Conservation (phyloP, 495 filamentous ascomycete species). For the Neurospora tetrasperma region DNA sequence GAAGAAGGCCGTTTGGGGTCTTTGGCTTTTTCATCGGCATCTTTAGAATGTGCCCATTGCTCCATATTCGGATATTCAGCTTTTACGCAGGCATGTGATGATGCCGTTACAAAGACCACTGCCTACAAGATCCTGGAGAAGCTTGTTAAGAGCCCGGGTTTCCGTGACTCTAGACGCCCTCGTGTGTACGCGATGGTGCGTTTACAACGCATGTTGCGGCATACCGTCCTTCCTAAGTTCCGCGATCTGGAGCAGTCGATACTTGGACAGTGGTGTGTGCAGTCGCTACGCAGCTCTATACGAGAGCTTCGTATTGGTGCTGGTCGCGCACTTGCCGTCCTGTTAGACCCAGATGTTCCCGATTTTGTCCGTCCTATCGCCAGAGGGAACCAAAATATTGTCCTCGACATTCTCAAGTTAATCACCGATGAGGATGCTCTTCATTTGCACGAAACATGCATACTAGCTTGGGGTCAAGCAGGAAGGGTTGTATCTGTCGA, state of each 20-base stretch:
- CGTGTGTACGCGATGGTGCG: slow-evolving; percentile 66
- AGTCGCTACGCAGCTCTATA: slow-evolving; percentile 67
- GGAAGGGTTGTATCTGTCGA: slow-evolving; percentile 54
- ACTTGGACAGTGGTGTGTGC: slow-evolving; percentile 70
- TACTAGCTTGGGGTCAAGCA: slow-evolving; percentile 74
- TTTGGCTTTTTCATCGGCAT: too few species aligned
- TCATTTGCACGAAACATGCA: slow-evolving; percentile 67
- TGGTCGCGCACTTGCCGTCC: slow-evolving; percentile 43
- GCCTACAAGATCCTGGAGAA: slow-evolving; percentile 44
- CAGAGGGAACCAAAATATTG: slow-evolving; percentile 53
- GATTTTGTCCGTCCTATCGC: slow-evolving; percentile 28
- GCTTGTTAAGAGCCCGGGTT: slow-evolving; percentile 45
- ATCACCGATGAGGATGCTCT: slow-evolving; percentile 55
- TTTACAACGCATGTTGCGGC: slow-evolving; percentile 55
- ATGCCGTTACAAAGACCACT: slow-evolving; percentile 5
- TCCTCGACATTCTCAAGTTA: slow-evolving; percentile 57
- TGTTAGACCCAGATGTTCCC: slow-evolving; percentile 44
- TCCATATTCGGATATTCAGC: neutral
- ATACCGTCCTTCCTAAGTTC: slow-evolving; percentile 44
- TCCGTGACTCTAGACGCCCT: slow-evolving; percentile 48
- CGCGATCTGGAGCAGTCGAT: slow-evolving; percentile 55
- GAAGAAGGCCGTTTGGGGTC: neutral
- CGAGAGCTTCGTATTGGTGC: slow-evolving; percentile 80
- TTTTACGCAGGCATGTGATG: neutral
- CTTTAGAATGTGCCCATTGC: slow-evolving; percentile 17